Base-by-base conservation (phyloP, 768 basidiomycete genomes). In the Podaxis sp. region DNA sequence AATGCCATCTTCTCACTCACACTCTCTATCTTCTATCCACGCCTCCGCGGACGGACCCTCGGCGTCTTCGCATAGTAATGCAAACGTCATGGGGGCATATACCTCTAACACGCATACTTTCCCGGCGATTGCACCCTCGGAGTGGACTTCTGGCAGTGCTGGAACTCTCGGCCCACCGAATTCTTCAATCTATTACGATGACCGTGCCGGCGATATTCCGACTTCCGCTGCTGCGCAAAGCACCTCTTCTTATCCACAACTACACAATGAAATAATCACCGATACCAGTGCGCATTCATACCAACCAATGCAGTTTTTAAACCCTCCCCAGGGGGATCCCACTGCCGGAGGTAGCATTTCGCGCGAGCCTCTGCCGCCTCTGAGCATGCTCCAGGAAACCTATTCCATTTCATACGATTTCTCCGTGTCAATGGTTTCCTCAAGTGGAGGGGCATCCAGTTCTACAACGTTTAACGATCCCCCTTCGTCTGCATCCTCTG, bases 371-470 rank as follows among this genome's bases (percentile, higher is more conserved):
- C 50, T 64, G 27, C 66, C 61, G 19, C 53, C 57, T 37, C 62
- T 63, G 36, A 55, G 51, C n/a, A 46, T 66, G 36, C 43, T 62
- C 12, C 53, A 63, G 40, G 65, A 64, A 40, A 19, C 55, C 9
- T 64, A 57, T 46, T 61, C 63, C 12, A 8, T 65, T 27, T 61
- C 66, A 8, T 60, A 66, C 41, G 69, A 70, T 12, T 57, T 67
- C 5, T 59, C 55, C 12, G 46, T 56, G 17, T 33, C 61, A 9
- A 40, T 62, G 50, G 54, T 59, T 4, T 9, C 52, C 4, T 65
- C 67, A 17, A 29, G 47, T 17, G 61, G 49, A 9, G 25, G 40
- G 13, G 19, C 49, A 12, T 52, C 57, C 22, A 25, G 47, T 13
- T 64, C 65, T n/a, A 52, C 25, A 52, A n/a, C 53, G 33, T 5